Conservation (phyloP, 1,284 basidiomycete genomes). For the Tilletia indica region DNA sequence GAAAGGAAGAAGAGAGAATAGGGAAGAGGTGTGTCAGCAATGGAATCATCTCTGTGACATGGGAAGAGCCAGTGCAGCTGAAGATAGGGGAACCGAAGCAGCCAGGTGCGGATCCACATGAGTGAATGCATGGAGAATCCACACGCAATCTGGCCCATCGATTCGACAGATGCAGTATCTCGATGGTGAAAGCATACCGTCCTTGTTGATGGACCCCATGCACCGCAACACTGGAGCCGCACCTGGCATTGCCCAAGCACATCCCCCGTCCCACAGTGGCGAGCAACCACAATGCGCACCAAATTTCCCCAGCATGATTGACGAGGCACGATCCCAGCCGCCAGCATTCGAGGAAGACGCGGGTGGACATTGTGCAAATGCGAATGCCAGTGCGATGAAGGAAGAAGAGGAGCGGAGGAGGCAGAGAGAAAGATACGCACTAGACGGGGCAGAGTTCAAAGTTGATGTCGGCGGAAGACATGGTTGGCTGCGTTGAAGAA, state of each 20-base stretch:
- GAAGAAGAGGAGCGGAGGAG: neutral
- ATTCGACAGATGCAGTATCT: no score
- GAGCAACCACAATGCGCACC: neutral
- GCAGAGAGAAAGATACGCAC: neutral
- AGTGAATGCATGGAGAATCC: neutral
- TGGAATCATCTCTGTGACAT: no score
- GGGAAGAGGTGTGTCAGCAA: no score
- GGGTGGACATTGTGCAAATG: no score
- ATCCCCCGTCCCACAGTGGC: no score
- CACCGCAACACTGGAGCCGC: no score
- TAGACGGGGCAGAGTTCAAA: slow-evolving; percentile 89
- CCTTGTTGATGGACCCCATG: no score
- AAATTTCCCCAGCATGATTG: neutral
- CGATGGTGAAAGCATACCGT: no score
- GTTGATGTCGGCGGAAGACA: slow-evolving; percentile 45
- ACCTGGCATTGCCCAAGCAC: no score
- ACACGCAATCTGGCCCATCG: neutral
- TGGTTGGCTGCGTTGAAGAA: neutral
- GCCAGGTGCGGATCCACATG: neutral
- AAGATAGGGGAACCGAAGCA: neutral
- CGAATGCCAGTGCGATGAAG: neutral
- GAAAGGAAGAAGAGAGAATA: no score
- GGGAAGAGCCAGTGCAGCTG: no score
- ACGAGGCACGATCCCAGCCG: neutral
- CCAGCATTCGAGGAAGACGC: neutral